Conservation (phyloP, 2,329 filamentous ascomycete species). For the Pestalotiopsis sp. region DNA sequence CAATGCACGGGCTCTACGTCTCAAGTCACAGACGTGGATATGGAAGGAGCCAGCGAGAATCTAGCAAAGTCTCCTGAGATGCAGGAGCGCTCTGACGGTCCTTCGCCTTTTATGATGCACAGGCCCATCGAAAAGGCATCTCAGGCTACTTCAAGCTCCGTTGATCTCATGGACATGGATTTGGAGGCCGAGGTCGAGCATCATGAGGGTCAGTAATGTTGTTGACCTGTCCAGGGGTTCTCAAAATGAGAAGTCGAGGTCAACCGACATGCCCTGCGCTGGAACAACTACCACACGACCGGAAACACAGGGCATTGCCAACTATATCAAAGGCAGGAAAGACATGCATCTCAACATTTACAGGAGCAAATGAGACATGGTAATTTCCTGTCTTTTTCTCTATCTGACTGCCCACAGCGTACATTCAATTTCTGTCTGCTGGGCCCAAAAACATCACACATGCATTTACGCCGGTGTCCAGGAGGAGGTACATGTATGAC, state of each 20-base stretch:
- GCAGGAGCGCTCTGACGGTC: conserved; percentile 37
- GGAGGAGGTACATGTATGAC: background rate
- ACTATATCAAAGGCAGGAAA: too few species aligned
- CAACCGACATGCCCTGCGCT: background rate
- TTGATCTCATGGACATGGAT: conserved; percentile 40
- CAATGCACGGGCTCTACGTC: conserved; percentile 13
- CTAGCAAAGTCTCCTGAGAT: conserved; percentile 41
- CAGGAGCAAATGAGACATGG: too few species aligned
- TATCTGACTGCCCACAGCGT: too few species aligned
- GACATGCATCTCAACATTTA: too few species aligned
- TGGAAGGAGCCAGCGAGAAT: conserved; percentile 7
- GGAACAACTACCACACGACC: background rate
- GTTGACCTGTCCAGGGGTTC: background rate
- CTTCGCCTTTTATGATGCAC: conserved; percentile 25
- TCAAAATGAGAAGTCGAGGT: background rate
- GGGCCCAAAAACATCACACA: too few species aligned
- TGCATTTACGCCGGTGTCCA: background rate
- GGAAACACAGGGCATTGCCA: background rate
- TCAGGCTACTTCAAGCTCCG: conserved; percentile 17
- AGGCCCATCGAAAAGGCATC: conserved; percentile 17
- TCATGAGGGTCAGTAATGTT: conserved; percentile 1
- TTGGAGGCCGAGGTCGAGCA: conserved; percentile 21
- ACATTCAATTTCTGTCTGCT: too few species aligned
- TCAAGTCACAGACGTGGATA: conserved; percentile 14
- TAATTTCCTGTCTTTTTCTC: too few species aligned